These are phyloP conservation scores for Scenedesmus sp. DNA, from an alignment of 163 green algal species.

Conservation along the genomic window DNA sequence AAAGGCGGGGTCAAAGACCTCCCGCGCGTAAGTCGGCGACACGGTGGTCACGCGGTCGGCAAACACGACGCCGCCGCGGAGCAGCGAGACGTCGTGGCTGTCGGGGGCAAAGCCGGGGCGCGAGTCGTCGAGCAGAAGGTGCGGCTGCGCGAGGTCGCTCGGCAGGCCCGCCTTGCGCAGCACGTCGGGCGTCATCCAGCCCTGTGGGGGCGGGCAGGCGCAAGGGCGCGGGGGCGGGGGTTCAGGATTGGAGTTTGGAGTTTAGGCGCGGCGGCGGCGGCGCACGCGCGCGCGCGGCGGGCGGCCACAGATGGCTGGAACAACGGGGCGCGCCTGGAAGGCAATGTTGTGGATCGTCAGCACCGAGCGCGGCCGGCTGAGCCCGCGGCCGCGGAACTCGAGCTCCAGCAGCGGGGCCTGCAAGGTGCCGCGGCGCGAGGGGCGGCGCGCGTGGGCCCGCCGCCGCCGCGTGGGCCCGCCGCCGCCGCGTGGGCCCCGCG, in stretches of 20 bases:
- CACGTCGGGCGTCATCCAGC: constrained; percentile 29
- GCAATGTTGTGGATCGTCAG: constrained; percentile 99
- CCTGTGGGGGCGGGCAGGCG: neutral
- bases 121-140: constrained; percentile 43
- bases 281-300: too few relatives aligned
- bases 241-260: too few relatives aligned
- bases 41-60: constrained; percentile 85
- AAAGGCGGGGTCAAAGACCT: constrained; percentile 66
- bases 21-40: constrained; percentile 89
- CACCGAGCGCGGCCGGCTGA: constrained; percentile 60
- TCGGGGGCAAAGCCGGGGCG: constrained; percentile 45
- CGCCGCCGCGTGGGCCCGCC: too few relatives aligned
- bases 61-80: constrained; percentile 84
- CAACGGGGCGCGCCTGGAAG: constrained; percentile 69
- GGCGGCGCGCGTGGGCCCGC: too few relatives aligned
- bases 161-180: constrained; percentile 28
- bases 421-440: neutral
- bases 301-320: neutral
- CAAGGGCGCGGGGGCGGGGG: too few relatives aligned
- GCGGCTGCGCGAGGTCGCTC: neutral
- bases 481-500: too few relatives aligned
- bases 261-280: too few relatives aligned
- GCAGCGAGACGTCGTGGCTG: constrained; percentile 62
- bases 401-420: constrained; percentile 56
- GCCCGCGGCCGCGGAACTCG: constrained; percentile 59